These are phyloP conservation scores for Rauvolfia tetraphylla DNA, from an alignment of 257 asterid species.

Conservation along the genomic window DNA sequence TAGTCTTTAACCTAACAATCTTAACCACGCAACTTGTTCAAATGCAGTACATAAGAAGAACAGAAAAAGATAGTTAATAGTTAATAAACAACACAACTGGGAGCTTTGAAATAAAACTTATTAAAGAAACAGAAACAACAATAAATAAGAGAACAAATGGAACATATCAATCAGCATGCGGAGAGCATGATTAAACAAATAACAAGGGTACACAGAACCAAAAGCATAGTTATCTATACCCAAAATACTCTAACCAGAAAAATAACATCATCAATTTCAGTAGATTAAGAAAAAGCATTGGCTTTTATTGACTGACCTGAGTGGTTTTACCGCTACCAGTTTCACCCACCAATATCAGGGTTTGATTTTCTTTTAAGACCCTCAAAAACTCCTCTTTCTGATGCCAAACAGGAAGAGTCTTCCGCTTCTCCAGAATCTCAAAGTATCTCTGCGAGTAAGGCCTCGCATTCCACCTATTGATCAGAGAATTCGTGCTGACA, in stretches of 20 bases:
- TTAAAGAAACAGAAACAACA: neutral
- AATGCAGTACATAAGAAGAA: neutral
- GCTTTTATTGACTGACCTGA: slow-evolving; percentile 46
- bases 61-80: neutral
- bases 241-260: neutral
- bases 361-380: slow-evolving; percentile 59
- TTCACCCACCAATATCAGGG: slow-evolving; percentile 90
- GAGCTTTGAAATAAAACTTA: neutral
- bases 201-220: neutral
- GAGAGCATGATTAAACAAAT: neutral
- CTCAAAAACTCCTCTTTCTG: slow-evolving; percentile 86
- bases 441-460: slow-evolving; percentile 71
- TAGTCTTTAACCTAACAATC: neutral
- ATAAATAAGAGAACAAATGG: neutral
- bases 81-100: neutral
- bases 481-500: slow-evolving; percentile 20
- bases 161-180: neutral
- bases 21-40: neutral
- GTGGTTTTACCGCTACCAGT: slow-evolving; percentile 99
- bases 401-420: slow-evolving; percentile 92
- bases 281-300: neutral
- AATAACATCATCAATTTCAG: too few relatives aligned
- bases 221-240: neutral
- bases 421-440: slow-evolving; percentile 85
- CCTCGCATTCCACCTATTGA: slow-evolving; percentile 67